Base-by-base conservation (phyloP, 257 asterid species). In the Petrea volubilis region DNA sequence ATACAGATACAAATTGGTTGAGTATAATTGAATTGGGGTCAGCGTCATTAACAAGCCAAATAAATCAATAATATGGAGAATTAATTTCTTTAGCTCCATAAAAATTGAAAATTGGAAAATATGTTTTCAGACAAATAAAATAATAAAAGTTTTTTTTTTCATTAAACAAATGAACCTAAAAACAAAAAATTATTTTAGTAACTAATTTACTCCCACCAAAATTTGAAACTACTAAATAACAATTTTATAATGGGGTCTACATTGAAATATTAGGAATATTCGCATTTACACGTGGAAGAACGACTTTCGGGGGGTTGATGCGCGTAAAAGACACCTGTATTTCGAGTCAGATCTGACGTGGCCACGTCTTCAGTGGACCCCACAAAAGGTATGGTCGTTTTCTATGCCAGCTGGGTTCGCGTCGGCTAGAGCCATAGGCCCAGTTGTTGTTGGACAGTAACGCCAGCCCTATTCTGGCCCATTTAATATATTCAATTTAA, bases 301-400 rank as follows among this genome's bases (percentile, higher is more conserved):
- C 33, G 81, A 70, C 56, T 64, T 73, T 2, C n/a, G n/a, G 20
- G 67, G 12, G 23, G 31, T 47, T 13, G 57, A 41, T n/a, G 79
- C 71, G 80, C 76, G 79, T 72, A 3, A 31, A 73, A 62, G 81
- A 77, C 85, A 85, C 83, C 71, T 68, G 80, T 62, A 53, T n/a
- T 34, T 29, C 36, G 73, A 70, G 90, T 86, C 85, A 84, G 62
- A 4, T n/a, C 71, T 82, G 82, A 86, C 86, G 88, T 80, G 93
- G 81, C 81, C 89, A 86, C 93, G 93, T 80, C 58, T 56, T n/a
- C 18, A 1, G 67, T 33, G 85, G 84, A 78, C 9, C 87, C 85
- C 71, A 24, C 1, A 28, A 18, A 20, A 52, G 41, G 82, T 79
- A 41, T 65, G 49, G 84, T 84, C 87, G 15, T 56, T 77, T 68